Percentiles rank a stretch among this genome's conserved stretches.
These are phyloP conservation scores for Gyromitra esculenta DNA, from an alignment of 2,329 filamentous ascomycete genomes.

Conservation along the genomic window DNA sequence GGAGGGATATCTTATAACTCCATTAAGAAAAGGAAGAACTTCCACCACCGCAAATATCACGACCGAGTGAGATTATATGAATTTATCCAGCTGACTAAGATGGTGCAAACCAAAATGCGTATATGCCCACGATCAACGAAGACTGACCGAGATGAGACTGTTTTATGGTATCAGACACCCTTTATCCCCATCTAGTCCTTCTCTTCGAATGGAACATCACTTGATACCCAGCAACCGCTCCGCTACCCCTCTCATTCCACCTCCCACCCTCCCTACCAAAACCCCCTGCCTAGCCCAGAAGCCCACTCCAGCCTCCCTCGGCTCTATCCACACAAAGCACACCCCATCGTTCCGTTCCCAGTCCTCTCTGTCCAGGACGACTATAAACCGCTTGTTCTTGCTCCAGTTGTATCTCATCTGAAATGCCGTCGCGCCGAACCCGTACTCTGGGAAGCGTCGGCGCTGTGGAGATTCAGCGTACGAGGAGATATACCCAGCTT, in stretches of 20 bases:
- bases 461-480: background rate
- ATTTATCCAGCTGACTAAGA: too few species aligned
- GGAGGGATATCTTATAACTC: too few species aligned
- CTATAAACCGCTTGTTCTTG: background rate
- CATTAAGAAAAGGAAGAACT: too few species aligned
- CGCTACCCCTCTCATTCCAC: background rate
- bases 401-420: background rate
- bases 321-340: background rate
- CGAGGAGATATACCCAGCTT: background rate
- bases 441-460: slow-evolving; percentile 4
- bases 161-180: too few species aligned
- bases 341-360: background rate
- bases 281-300: background rate
- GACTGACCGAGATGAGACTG: too few species aligned
- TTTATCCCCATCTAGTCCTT: background rate
- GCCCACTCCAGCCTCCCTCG: background rate
- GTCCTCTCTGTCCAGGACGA: background rate
- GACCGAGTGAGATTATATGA: too few species aligned
- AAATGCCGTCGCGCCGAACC: background rate
- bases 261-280: background rate
- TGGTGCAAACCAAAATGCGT: too few species aligned
- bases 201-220: background rate
- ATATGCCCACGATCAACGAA: too few species aligned
- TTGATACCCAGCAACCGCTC: background rate
- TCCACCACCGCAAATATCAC: too few species aligned